These are phyloP conservation scores for Cyberlindnera nakhonratchasimensis DNA, from an alignment of 805 yeast species.

Conservation along the genomic window DNA sequence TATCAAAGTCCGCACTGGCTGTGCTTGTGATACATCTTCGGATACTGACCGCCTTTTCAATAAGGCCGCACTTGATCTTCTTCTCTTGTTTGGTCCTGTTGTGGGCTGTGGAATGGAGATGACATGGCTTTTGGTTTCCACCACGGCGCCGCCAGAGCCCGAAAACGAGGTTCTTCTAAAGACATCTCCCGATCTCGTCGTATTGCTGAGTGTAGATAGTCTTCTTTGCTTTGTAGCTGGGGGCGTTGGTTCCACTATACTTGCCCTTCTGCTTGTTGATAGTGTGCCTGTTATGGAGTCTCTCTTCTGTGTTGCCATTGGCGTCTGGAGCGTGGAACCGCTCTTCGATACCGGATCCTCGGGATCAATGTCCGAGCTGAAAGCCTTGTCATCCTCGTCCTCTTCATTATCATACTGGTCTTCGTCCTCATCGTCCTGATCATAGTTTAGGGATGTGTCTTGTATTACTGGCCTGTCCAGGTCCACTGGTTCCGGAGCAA, in stretches of 20 bases:
- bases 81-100: conserved; percentile 10
- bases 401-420: conserved; percentile 8
- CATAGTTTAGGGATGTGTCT: too few relatives aligned
- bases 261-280: conserved; percentile 18
- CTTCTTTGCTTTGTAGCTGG: conserved; percentile 33
- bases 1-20: neutral
- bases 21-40: conserved; percentile 2
- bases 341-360: neutral
- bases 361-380: conserved; percentile 11
- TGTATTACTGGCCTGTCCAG: neutral
- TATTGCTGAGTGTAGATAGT: conserved; percentile 36
- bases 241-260: conserved; percentile 15
- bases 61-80: conserved; percentile 10
- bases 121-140: conserved; percentile 21
- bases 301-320: conserved; percentile 5
- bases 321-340: conserved; percentile 4
- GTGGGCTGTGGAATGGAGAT: conserved; percentile 28
- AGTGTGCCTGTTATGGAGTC: neutral
- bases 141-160: neutral
- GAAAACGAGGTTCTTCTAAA: conserved; percentile 28
- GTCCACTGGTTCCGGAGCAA: conserved; percentile 14
- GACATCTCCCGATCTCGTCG: conserved; percentile 30
- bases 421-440: conserved; percentile 17
- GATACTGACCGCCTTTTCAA: conserved; percentile 11
- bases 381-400: conserved; percentile 14